Evolutionary conservation across 2,329 filamentous ascomycete species (phyloP).

Genomic region (Aureobasidium leucospermi): DNA sequence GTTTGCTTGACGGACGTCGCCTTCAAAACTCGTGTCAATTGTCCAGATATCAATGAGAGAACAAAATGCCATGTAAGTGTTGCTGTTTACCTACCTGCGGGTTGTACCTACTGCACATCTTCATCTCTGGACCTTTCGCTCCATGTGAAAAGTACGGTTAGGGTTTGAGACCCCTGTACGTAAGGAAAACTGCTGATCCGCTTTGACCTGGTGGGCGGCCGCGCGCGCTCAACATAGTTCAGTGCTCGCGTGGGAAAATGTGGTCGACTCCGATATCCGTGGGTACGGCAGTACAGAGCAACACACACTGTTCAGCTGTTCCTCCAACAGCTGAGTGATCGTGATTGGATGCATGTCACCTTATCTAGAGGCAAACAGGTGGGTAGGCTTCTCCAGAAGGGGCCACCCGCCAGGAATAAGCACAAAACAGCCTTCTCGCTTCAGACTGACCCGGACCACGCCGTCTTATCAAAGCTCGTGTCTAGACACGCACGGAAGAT

Average conservation of each 20-base stretch:
- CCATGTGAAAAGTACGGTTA: neutral
- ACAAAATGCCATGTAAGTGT: neutral
- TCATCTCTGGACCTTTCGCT: neutral
- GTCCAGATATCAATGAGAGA: neutral
- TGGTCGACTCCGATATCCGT: neutral
- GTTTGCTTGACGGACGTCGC: neutral
- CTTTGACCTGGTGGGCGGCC: slow-evolving; percentile 1
- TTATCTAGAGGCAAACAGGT: slow-evolving; percentile 5
- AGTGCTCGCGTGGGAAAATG: slow-evolving; percentile 1
- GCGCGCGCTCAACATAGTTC: slow-evolving; percentile 3
- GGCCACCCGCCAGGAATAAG: slow-evolving; percentile 1
- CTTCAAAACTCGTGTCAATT: neutral
- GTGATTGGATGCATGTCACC: slow-evolving; percentile 6
- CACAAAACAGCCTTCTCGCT: slow-evolving; percentile 4
- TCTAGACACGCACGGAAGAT: slow-evolving; percentile 12
- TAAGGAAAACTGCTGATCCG: neutral
- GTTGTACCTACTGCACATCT: neutral
- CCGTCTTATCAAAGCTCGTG: slow-evolving; percentile 14
- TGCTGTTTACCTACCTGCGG: neutral
- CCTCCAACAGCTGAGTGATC: neutral
- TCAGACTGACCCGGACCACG: slow-evolving; percentile 7
- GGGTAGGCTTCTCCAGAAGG: neutral
- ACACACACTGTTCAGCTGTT: neutral
- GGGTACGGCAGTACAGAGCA: neutral
- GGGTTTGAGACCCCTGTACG: slow-evolving; percentile 2